Evolutionary conservation across 2,329 filamentous ascomycete species (phyloP).

Genomic region (Penicillium sp.): DNA sequence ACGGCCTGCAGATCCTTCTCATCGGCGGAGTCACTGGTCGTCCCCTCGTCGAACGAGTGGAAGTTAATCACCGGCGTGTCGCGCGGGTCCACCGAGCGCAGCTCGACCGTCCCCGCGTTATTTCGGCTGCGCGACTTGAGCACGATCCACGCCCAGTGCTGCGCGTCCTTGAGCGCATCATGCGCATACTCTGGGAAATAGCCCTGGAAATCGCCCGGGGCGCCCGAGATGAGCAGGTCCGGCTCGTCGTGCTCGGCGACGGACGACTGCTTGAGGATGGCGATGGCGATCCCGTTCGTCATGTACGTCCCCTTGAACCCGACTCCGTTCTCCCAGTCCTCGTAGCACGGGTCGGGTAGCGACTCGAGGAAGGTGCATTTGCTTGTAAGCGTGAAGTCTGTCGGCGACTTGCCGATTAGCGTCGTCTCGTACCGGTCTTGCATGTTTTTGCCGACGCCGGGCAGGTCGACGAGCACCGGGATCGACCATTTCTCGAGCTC

Average conservation of each 20-base stretch:
- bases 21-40: slow-evolving; percentile 35
- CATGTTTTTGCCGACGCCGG: slow-evolving; percentile 68
- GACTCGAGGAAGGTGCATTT: slow-evolving; percentile 38
- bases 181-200: slow-evolving; percentile 54
- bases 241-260: slow-evolving; percentile 50
- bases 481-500: slow-evolving; percentile 62
- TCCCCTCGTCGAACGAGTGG: slow-evolving; percentile 58
- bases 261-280: slow-evolving; percentile 44
- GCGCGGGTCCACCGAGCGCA: slow-evolving; percentile 65
- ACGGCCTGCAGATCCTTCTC: slow-evolving; percentile 59
- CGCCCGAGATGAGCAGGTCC: slow-evolving; percentile 61
- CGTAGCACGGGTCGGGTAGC: slow-evolving; percentile 49
- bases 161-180: slow-evolving; percentile 41
- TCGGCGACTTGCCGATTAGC: slow-evolving; percentile 40
- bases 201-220: slow-evolving; percentile 60
- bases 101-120: slow-evolving; percentile 63
- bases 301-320: slow-evolving; percentile 50
- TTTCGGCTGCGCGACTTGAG: slow-evolving; percentile 69
- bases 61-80: slow-evolving; percentile 68
- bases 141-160: slow-evolving; percentile 55
- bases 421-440: slow-evolving; percentile 57
- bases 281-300: slow-evolving; percentile 60
- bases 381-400: slow-evolving; percentile 44
- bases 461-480: slow-evolving; percentile 58
- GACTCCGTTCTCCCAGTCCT: slow-evolving; percentile 48